Conservation (phyloP, 805 yeast genomes). For the Starmerella vaccinii region DNA sequence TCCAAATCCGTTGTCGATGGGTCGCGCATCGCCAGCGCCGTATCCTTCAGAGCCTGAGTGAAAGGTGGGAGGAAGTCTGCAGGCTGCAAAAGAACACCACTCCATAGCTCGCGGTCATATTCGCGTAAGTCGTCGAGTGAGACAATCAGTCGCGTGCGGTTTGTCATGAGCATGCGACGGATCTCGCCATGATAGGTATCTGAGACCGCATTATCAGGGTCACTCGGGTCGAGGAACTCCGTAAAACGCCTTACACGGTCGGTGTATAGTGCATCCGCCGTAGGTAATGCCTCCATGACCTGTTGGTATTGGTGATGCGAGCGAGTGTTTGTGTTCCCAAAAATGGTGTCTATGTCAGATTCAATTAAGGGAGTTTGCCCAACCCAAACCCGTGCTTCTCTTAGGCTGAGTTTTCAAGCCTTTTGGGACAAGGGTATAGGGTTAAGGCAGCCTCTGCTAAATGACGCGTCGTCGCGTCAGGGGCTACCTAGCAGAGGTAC, state of each 20-base stretch:
- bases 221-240: slow-evolving; percentile 64
- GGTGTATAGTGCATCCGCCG: slow-evolving; percentile 39
- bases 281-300: slow-evolving; percentile 16
- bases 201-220: slow-evolving; percentile 37
- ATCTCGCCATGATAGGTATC: slow-evolving; percentile 56
- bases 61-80: slow-evolving; percentile 83
- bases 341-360: background rate
- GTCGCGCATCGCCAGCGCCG: slow-evolving; percentile 63
- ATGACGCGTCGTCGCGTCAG: background rate
- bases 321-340: background rate
- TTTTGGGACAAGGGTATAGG: background rate
- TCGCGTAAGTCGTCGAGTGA: slow-evolving; percentile 81
- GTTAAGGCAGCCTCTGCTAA: background rate
- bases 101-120: slow-evolving; percentile 69
- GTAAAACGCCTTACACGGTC: slow-evolving; percentile 83
- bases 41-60: slow-evolving; percentile 73
- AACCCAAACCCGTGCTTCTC: slow-evolving; percentile 3
- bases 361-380: slow-evolving; percentile 6
- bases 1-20: slow-evolving; percentile 45
- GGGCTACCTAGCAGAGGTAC: background rate
- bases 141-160: slow-evolving; percentile 55
- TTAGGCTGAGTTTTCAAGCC: background rate
- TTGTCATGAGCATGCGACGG: slow-evolving; percentile 59
- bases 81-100: slow-evolving; percentile 63
- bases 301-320: background rate